Base-by-base conservation (phyloP, 2,329 filamentous ascomycete species). In the Ceratocystis harringtonii region DNA sequence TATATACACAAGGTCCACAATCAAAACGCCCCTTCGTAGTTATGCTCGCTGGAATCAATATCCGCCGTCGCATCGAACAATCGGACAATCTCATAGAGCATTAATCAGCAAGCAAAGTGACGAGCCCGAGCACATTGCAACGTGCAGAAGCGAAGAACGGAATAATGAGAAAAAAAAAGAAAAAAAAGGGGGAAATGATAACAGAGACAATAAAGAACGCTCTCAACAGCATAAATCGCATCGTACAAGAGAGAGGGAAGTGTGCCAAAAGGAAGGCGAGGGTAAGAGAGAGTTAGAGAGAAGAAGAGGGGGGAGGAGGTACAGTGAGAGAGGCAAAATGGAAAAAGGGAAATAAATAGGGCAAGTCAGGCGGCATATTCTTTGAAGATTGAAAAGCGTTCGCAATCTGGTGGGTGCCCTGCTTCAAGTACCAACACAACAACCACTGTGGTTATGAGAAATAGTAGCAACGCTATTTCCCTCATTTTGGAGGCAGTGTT, bases 1-100 rank as follows among this genome's bases (percentile, higher is more conserved):
- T 67, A 65, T 65, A 62, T 67, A 67, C 66, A 50, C 66, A 50
- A 30, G n/a, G 15, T 58, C 28, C 52, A 58, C 32, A 58, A 36
- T n/a, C 52, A 58, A n/a, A 17, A 30, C 25, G 28, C 12, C 25
- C 36, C 6, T 30, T 58, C 25, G 22, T 58, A 17, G 28, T 32
- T 32, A 17, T 19, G 52, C 4, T 58, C 28, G 52, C 48, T 52
- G 19, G 8, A 52, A 25, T 25, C 6, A 15, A 19, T 25, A 19
- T 5, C 17, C 25, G 17, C 12, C 50, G 41, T 43, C 8, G 5
- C n/a, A 50, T 28, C 30, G n/a, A 63, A 48, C 36, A 63, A 63
- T 28, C 12, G 17, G 41, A 63, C 52, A 17, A 48, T 7, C 3
- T 41, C 6, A 50, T 28, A 7, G 25, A 52, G 19, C 45, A 19